Evolutionary conservation across 768 basidiomycete genomes (phyloP), one percentile per base, ranked within the genome.

Genomic region (Agrocybe pediades): DNA sequence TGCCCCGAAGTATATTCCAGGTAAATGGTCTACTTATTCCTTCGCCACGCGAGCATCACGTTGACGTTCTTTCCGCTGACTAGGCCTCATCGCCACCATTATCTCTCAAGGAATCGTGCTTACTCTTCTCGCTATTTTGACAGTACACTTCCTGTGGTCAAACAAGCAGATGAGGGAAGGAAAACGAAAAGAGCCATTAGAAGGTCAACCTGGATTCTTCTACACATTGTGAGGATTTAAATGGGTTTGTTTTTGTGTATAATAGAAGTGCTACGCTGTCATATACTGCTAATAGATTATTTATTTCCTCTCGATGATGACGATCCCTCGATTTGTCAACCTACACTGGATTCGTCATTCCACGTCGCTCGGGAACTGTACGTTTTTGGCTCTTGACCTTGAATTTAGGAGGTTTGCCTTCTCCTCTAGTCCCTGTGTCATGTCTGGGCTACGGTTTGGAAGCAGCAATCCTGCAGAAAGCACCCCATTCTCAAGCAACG

Each of bases 1-100:
- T 57, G 65, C 65, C 16, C 79, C 78, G 51, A 69, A 69, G 23
- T 79, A 78, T 58, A 64, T 74, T 49, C 78, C 78, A 51, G 77
- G 76, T 74, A 36, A 23, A 44, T 61, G 11, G 41, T 16, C 7
- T 29, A 27, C 65, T 17, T 27, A 9, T 30, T 4, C 43, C 40
- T 3, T 16, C 15, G 20, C 2, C 17, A 54, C 36, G 19, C 36
- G 9, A 24, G n/a, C n/a, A n/a, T n/a, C n/a, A n/a, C 11, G 11
- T n/a, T 36, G 6, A 36, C 11, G n/a, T 5, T 15, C n/a, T 36
- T 13, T 36, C 13, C n/a, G 65, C 62, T 42, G 49, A 29, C 60
- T 60, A 55, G 77, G 78, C 39, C 67, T 80, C 25, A 69, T 68
- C 54, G 70, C 71, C 2, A 73, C 76, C 3, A 71, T 78, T 17